Evolutionary conservation across 306 rosid species (phyloP), one percentile per base, ranked within the genome.

Genomic region (Purshia tridentata): DNA sequence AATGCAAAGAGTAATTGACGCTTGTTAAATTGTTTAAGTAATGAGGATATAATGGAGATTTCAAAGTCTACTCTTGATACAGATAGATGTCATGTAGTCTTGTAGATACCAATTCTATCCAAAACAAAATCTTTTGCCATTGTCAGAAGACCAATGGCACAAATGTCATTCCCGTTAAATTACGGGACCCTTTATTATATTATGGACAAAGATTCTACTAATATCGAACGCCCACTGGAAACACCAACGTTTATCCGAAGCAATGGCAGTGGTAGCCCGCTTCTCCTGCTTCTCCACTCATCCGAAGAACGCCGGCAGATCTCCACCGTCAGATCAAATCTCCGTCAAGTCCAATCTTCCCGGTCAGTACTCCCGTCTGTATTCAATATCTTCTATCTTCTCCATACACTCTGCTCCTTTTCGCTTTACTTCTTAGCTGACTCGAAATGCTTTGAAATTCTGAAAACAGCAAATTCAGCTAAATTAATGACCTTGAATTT

Each of bases 221-320:
- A 22, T 46, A 40, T 69, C 74, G 52, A 70, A 42, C 19, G 9
- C 64, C 65, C 44, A 22, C 42, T 1, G 40, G 19, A 39, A 22
- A 6, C 7, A 15, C 72, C 72, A 45, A 50, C 78, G 71, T 62
- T 78, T 83, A 70, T 78, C 82, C 86, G 56, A 53, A 78, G 13
- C 85, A 50, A 92, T 92, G 96, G 92, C 96, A 77, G 83, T 81
- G 69, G 60, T 76, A 16, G 69, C 86, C 80, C 96, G 88, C 57
- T 85, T 90, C 82, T 81, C 88, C 37, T 82, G 82, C 75, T 84
- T 88, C 72, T 75, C 72, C 77, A 65, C 88, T 29, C 88, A 62
- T 57, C 80, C 85, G 15, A 73, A 65, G 82, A 67, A 56, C 85
- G 61, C 78, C 69, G 39, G 67, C 22, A 82, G 60, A 40, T 71